Base-by-base conservation (phyloP, 208 protist genomes). In the Angomonas ambiguus region DNA sequence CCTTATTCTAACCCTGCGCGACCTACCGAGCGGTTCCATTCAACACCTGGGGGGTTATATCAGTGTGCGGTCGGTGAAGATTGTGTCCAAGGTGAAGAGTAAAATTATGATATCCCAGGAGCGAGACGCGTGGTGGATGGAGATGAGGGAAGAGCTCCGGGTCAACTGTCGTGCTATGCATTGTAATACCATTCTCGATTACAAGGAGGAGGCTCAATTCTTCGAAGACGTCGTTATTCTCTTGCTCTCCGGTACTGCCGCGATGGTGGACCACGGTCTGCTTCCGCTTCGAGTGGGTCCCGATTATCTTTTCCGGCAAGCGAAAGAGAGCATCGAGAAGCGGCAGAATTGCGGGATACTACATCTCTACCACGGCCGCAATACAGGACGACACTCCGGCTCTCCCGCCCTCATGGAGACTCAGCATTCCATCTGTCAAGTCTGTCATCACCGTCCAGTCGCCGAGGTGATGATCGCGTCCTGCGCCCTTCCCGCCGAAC, bases 61-160 rank as follows among this genome's bases (percentile, higher is more conserved):
- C 55, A 92, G 85, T 56, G 85, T 88, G 6, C 80, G 87, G 49
- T 95, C 88, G 2, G 88, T 96, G 35, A 96, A 96, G 72, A 88
- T 96, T 58, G 81, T 94, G 11, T 87, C 87, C 24, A 80, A 88
- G 41, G 69, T 87, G 38, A 94, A 94, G 79, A 93, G 80, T 20
- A 85, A 86, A 51, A 81, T 85, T 65, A 77, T 88, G 42, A 88
- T 97, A 33, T 85, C 83, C 31, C 89, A 95, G 65, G 87, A 96
- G 65, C 83, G 88, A 30, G 93, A 97, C 60, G 79, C 80, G 62
- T 97, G 93, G 91, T 97, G 93, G 91, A 92, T 92, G 82, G 91
- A 97, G 73, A 69, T 97, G 69, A 82, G 93, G 28, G 82, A 96
- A 66, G 91, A 97, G 74, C 82, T 97, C 13, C 83, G 82, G 28